Evolutionary conservation across 495 filamentous ascomycete genomes (phyloP), one percentile per base, ranked within the genome.

Genomic region (Tuber brumale): DNA sequence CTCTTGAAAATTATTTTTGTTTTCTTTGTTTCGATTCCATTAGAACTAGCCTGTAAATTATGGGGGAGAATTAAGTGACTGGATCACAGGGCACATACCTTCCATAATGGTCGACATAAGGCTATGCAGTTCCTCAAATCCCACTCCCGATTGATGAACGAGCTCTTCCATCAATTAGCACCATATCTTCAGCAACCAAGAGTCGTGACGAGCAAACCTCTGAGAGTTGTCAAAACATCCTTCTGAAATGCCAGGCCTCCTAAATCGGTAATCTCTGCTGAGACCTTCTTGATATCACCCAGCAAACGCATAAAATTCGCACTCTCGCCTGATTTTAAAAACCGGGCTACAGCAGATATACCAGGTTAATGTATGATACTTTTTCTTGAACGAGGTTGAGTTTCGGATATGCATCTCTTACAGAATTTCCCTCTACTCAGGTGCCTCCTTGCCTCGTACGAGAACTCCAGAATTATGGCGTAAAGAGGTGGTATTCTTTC

Each of bases 401-500:
- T 48, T 48, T 48, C 46, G 46, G 46, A 48, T 46, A 48, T 48
- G 19, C 46, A 21, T 46, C 45, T 21, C 46, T 73, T 73, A 76
- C 74, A 70, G 45, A 76, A 48, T 73, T 76, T 76, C 16, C 66
- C n/a, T 19, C 45, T 37, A 35, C 21, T 42, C 46, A 76, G 23
- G 41, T 72, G 72, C n/a, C 39, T 76, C 74, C 46, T 76, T 6
- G 74, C 74, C 8, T 73, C 74, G 39, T 73, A 76, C 18, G 74
- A 76, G 70, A 76, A 71, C 46, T 76, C 74, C 45, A 76, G 70
- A 27, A 76, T 66, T 39, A 73, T 37, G 43, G 74, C 74, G 44
- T 76, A 76, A 51, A 76, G 70, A 27, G 70, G 45, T 23, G 74
- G 74, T 76, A 76, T 76, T 35, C 69, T 70, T 19, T 76, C 74